Evolutionary conservation across 345 rosid genomes (phyloP).

Genomic region (Camelina sativa): DNA sequence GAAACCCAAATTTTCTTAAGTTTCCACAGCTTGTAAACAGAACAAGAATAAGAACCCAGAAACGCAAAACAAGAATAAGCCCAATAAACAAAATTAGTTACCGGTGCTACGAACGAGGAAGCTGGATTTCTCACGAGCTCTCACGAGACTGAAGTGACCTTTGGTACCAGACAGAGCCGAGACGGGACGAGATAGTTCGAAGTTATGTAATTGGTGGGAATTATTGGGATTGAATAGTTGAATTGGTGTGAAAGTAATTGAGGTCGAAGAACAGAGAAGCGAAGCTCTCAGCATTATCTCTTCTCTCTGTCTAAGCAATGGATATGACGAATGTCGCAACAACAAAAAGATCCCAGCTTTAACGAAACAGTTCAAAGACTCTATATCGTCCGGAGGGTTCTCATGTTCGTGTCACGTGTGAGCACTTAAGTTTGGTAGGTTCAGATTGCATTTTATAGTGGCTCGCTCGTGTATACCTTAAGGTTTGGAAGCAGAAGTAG

Average conservation of each 20-base stretch:
- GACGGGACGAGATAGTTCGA: constrained; percentile 17
- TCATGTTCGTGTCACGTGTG: neutral
- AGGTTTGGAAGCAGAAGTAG: neutral
- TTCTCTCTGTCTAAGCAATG: neutral
- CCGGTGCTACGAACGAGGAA: constrained; percentile 52
- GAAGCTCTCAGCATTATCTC: constrained; percentile 54
- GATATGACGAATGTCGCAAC: constrained; percentile 7
- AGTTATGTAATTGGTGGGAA: constrained; percentile 16
- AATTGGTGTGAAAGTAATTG: constrained; percentile 42
- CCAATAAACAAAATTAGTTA: constrained; percentile 3
- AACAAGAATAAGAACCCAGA: constrained; percentile 13
- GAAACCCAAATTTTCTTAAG: constrained; percentile 6
- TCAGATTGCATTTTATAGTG: neutral
- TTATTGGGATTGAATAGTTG: constrained; percentile 9
- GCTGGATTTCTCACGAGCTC: constrained; percentile 30
- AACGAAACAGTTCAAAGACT: constrained; percentile 2
- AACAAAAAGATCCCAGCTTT: neutral
- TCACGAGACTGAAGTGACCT: constrained; percentile 37
- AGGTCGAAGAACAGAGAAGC: constrained; percentile 50
- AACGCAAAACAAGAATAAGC: neutral
- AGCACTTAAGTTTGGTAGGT: neutral
- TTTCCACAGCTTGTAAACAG: constrained; percentile 41
- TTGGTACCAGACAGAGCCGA: constrained; percentile 41
- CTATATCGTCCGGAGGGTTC: neutral
- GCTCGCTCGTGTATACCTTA: neutral